Conservation (phyloP, 192 early-diverging fungal species). For the Spizellomyces punctatus region DNA sequence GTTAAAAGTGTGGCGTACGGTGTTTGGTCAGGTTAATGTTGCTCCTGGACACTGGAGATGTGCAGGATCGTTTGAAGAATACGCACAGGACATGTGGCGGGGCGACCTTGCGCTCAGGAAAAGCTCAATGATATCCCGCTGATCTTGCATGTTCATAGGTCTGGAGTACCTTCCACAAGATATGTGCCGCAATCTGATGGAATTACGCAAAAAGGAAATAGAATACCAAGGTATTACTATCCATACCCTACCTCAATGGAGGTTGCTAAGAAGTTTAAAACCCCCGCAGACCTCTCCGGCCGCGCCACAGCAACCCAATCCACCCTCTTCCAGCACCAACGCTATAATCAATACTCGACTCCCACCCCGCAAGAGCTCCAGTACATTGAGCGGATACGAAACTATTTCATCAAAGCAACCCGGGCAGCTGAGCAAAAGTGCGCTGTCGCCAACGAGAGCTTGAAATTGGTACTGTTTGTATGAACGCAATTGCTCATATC, state of each 20-base stretch:
- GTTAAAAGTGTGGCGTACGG: no score
- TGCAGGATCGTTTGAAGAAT: no score
- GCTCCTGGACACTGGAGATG: no score
- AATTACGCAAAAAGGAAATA: not conserved
- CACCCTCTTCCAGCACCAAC: not conserved
- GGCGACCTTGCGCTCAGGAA: not conserved
- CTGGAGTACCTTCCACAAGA: constrained; percentile 4
- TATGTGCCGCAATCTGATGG: not conserved
- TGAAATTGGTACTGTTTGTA: not conserved
- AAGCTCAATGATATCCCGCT: not conserved
- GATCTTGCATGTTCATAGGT: not conserved
- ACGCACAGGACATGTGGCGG: not conserved
- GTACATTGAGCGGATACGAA: not conserved
- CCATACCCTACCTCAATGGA: not conserved
- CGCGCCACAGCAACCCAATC: not conserved
- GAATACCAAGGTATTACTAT: not conserved
- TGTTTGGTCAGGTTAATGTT: no score
- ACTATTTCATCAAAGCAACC: not conserved
- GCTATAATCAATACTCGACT: not conserved
- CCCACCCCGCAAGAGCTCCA: not conserved
- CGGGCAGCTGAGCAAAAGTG: not conserved
- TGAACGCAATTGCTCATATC: no score
- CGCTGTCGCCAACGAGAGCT: not conserved
- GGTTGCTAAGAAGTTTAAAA: no score
- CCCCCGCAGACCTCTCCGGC: not conserved